Evolutionary conservation across 2,329 filamentous ascomycete species (phyloP).

Genomic region (Cordyceps javanica): DNA sequence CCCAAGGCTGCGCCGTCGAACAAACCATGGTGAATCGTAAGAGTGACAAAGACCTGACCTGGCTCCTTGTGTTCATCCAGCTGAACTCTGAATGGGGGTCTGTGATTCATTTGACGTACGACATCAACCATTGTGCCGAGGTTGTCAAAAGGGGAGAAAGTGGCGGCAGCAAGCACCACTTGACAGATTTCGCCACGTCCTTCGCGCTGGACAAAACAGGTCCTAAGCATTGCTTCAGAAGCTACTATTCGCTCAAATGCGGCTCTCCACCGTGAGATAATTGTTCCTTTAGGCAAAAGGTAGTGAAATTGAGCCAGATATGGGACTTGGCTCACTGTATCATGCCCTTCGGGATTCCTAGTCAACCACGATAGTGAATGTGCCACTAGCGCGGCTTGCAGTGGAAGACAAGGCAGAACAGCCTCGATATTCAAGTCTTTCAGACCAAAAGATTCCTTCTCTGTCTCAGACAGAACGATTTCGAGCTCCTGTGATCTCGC

Average conservation of each 20-base stretch:
- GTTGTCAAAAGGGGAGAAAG: slow-evolving; percentile 11
- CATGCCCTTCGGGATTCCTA: no score
- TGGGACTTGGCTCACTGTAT: no score
- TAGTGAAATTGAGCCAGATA: slow-evolving; percentile 19
- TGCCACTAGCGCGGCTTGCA: slow-evolving; percentile 15
- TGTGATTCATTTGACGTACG: slow-evolving; percentile 9
- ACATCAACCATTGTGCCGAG: slow-evolving; percentile 5
- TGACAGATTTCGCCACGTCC: slow-evolving; percentile 18
- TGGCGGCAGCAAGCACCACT: slow-evolving; percentile 13
- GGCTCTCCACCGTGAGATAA: slow-evolving; percentile 14
- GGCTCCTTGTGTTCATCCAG: background rate
- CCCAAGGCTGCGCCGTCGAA: slow-evolving; percentile 19
- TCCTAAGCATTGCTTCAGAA: slow-evolving; percentile 17
- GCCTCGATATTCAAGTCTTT: no score
- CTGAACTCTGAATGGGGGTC: slow-evolving; percentile 12
- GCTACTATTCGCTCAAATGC: slow-evolving; percentile 14
- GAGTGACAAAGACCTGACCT: slow-evolving; percentile 12
- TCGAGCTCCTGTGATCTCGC: no score
- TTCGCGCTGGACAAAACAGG: slow-evolving; percentile 17
- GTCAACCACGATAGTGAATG: slow-evolving; percentile 16
- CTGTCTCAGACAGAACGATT: no score
- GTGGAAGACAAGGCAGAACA: slow-evolving; percentile 16
- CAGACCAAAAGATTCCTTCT: no score
- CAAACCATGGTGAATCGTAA: slow-evolving; percentile 20
- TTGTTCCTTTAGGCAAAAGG: slow-evolving; percentile 12